Percentiles rank a stretch among this genome's conserved stretches.
Conservation (phyloP, 129 eudicot genomes). For the Helianthus tuberosus region DNA sequence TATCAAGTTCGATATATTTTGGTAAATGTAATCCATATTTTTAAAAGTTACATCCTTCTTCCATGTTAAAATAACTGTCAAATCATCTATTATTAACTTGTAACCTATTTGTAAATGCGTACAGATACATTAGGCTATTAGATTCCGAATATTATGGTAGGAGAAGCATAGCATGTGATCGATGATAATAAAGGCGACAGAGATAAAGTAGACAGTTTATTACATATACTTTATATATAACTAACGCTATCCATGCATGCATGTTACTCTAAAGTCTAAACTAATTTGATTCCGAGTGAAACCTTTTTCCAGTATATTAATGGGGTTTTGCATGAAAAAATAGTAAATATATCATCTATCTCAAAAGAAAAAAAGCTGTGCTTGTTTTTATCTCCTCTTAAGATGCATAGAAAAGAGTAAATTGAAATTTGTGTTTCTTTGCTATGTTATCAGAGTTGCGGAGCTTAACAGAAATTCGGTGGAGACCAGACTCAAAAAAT, state of each 20-base stretch:
- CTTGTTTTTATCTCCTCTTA: no score
- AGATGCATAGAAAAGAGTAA: no score
- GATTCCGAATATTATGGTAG: constrained; percentile 1
- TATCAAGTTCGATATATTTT: not conserved
- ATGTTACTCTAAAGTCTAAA: constrained; percentile 25
- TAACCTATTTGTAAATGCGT: no score
- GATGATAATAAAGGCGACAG: constrained; percentile 22
- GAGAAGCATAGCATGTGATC: constrained; percentile 28
- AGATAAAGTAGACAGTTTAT: constrained; percentile 27
- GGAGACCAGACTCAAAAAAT: no score
- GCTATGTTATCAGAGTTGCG: no score
- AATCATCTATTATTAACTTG: no score
- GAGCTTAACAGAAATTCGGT: no score
- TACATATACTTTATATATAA: constrained; percentile 10
- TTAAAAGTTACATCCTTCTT: no score
- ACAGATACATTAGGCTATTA: not conserved
- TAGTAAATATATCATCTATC: not conserved
- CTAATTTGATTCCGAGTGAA: not conserved
- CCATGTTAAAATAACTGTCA: no score
- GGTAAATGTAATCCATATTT: no score
- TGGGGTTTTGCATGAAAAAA: not conserved
- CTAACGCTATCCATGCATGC: constrained; percentile 33
- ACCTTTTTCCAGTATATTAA: not conserved
- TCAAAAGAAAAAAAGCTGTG: not conserved
- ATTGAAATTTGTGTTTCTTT: no score